Conservation (phyloP, 441 rosid genomes). For the Raphanus hybrid region DNA sequence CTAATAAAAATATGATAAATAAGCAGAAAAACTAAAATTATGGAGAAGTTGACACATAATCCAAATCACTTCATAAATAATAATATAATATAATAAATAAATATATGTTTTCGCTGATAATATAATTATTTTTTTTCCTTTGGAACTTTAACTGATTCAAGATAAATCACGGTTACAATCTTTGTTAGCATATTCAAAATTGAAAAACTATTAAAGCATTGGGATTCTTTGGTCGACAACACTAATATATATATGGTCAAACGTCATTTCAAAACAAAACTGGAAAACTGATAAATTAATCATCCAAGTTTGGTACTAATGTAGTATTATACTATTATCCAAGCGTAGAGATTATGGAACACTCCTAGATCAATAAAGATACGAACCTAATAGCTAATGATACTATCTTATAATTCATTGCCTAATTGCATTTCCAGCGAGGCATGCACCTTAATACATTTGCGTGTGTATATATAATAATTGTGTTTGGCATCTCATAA, state of each 20-base stretch:
- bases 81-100: no score
- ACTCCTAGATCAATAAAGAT: slow-evolving; percentile 2
- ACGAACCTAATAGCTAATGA: not conserved
- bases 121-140: no score
- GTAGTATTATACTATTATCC: no score
- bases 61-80: no score
- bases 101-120: no score
- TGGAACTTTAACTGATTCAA: not conserved
- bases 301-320: slow-evolving; percentile 12
- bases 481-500: no score
- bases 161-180: not conserved
- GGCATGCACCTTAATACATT: slow-evolving; percentile 15
- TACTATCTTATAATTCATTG: not conserved
- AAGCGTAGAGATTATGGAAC: no score
- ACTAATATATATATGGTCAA: not conserved
- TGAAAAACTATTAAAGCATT: not conserved
- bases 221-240: not conserved
- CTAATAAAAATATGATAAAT: no score
- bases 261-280: not conserved
- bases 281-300: slow-evolving; percentile 8
- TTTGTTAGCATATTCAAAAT: not conserved
- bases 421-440: slow-evolving; percentile 26
- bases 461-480: no score
- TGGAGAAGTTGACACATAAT: no score
- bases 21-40: no score